These are phyloP conservation scores for Physocladia obscura DNA, from an alignment of 192 early-diverging fungal genomes.

Conservation along the genomic window DNA sequence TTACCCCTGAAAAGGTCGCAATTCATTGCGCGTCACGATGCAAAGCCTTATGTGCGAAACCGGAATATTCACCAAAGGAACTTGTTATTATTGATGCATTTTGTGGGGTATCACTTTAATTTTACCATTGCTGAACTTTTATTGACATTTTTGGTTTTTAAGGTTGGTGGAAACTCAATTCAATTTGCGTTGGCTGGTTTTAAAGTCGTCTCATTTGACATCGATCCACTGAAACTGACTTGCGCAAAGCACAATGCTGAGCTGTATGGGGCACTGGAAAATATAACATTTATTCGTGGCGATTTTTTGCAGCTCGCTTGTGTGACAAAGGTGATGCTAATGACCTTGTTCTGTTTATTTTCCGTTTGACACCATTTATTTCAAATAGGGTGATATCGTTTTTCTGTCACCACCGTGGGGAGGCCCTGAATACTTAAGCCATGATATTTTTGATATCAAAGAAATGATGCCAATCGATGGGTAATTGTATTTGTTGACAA, in stretches of 20 bases:
- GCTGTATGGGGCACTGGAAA: constrained; percentile 87
- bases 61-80: too few species aligned
- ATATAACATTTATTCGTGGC: constrained; percentile 91
- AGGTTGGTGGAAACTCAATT: constrained; percentile 88
- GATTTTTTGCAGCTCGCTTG: constrained; percentile 79
- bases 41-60: too few species aligned
- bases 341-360: neutral
- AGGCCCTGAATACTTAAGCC: constrained; percentile 70
- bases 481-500: constrained; percentile 47
- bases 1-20: constrained; percentile 90
- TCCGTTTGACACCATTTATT: neutral
- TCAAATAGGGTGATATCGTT: constrained; percentile 77
- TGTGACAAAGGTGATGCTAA: constrained; percentile 52
- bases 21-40: constrained; percentile 62
- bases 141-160: neutral
- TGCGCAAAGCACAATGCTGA: constrained; percentile 85
- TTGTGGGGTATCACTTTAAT: constrained; percentile 84
- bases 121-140: neutral
- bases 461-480: constrained; percentile 74
- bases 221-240: constrained; percentile 72
- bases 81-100: constrained; percentile 85
- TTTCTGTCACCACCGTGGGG: constrained; percentile 98
- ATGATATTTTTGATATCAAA: constrained; percentile 64
- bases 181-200: constrained; percentile 73
- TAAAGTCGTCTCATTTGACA: constrained; percentile 88